Conservation (phyloP, 1,284 basidiomycete genomes). For the Puccinia hordei region DNA sequence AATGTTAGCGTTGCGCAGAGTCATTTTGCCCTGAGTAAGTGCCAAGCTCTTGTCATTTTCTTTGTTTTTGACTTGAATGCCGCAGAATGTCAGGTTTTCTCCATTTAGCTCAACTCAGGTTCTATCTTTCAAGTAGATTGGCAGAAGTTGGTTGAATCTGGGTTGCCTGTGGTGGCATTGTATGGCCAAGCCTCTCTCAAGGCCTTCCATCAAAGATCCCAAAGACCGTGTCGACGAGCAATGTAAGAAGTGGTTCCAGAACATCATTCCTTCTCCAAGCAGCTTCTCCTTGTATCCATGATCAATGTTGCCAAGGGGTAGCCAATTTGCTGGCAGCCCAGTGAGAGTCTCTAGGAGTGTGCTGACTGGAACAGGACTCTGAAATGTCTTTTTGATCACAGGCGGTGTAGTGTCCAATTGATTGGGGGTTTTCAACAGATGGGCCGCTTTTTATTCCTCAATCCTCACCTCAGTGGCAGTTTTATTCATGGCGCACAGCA, state of each 20-base stretch:
- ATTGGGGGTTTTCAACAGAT: neutral
- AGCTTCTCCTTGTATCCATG: neutral
- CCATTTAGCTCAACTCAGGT: neutral
- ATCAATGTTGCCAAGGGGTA: neutral
- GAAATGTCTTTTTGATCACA: neutral
- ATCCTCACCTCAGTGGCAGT: neutral
- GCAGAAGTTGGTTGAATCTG: neutral
- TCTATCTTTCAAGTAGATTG: neutral
- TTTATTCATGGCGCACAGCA: conserved; percentile 12
- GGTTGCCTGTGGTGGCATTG: neutral
- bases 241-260: neutral
- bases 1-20: neutral
- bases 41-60: neutral
- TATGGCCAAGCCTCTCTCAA: neutral
- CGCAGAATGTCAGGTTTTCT: neutral
- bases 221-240: neutral
- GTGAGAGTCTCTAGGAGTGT: neutral
- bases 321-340: neutral
- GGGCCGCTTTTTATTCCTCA: neutral
- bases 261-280: conserved; percentile 6
- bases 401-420: neutral
- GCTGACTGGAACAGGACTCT: neutral
- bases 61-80: neutral
- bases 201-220: neutral
- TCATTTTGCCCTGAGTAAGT: neutral